Base-by-base conservation (phyloP, 129 eudicot species). In the Centaurea solstitialis region DNA sequence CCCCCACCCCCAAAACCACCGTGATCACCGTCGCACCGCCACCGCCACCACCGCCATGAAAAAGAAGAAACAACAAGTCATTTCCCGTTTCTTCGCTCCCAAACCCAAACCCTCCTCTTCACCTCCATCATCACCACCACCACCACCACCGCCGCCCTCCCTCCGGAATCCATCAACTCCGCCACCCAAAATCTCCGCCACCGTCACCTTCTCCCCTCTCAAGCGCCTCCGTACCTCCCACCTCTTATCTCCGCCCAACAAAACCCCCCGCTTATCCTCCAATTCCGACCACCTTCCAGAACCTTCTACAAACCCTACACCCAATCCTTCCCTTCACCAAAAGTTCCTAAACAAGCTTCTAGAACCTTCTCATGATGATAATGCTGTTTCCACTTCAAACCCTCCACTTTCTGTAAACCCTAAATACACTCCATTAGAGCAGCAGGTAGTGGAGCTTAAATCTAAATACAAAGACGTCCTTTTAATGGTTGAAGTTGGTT, bases 71-170 rank as follows among this genome's bases (percentile, higher is more conserved):
- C 99, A 95, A 80, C 92, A 89, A 84, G 89, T 85, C 5, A 93
- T 95, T 69, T 95, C 99, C 82, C 94, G 97, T 70, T 95, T 95
- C 92, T 95, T 95, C 76, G 94, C 98, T 4, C 93, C 99, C 72
- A 89, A 91, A 83, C 86, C 93, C 71, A 87, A 85, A 76, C 78
- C 85, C 73, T 83, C 85, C 73, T 83, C 84, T 64, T 68, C 81
- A 9, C 76, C 80, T 5, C 62, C 88, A 7, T 7, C 85, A 24
- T 47, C 85, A 28, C 73, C 82, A 9, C 82, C 76, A 41, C 76
- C 80, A 37, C 35, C 1, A 30, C 35, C n/a, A 26, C 40, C 80
- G 23, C 72, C 22, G 23, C 41, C 78, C 23, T 77, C 86, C 24
- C 76, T 10, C 26, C 62, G 74, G 35, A 64, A 47, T 24, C 83